Base-by-base conservation (phyloP, 768 basidiomycete genomes). In the Trametes coccinea region DNA sequence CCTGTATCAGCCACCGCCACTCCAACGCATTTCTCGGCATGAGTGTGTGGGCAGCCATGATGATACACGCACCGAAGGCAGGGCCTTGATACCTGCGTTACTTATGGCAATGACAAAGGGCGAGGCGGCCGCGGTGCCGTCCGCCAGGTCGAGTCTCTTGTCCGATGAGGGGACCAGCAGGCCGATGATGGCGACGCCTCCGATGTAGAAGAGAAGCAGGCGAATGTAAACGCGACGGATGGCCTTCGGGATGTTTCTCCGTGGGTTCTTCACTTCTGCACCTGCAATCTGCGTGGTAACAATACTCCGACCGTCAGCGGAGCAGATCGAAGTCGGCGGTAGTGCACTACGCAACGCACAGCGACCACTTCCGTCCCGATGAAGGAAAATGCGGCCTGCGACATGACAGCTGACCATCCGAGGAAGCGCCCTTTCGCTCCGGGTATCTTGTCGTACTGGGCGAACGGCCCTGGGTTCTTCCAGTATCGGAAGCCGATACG, bases 71-170 rank as follows among this genome's bases (percentile, higher is more conserved):
- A 78, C 81, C 43, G 77, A 78, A 3, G 86, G 84, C 0, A 86
- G 72, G n/a, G 74, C 79, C 53, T 78, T 83, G 74, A 88, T 86
- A 7, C 85, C 87, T 5, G 85, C 83, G 29, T 69, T 65, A n/a
- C 71, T 70, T 61, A 81, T 80, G 6, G 84, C 86, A 48, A 87
- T 84, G 60, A 86, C 85, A 70, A 84, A 86, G 3, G 85, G 80
- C 50, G 81, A 79, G 4, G 76, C 77, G 10, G 79, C 73, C 37
- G 82, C 82, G 41, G 77, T 79, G 46, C 54, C 61, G 10, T 71
- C 70, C 41, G 70, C 70, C 29, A 82, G 68, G 60, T 75, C 64
- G 30, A 84, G 77, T 13, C 74, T 64, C 6, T 73, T 64, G 64
- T 82, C 73, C 71, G 77, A 79, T 41, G 79, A 82, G 5, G 79